phyloP scores from a whole-genome alignment of 495 filamentous ascomycete species.

The Chaetomium fimeti region DNA sequence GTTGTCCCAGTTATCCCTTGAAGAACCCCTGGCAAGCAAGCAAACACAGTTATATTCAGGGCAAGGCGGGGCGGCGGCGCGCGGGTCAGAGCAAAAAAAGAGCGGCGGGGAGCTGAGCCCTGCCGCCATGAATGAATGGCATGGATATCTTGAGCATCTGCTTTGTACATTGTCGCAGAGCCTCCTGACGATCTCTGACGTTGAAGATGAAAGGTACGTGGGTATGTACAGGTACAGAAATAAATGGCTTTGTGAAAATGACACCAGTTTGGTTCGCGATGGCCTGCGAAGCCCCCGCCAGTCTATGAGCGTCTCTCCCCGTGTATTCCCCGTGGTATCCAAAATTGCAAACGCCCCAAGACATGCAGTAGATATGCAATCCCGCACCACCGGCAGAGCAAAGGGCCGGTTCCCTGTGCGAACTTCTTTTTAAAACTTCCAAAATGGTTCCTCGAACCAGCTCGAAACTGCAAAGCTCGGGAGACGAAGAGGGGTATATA shows the following conservation, averaged over 20 bases:
- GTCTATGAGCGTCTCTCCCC: neutral
- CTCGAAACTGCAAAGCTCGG: neutral
- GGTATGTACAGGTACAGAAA: neutral
- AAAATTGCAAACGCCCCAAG: conserved; percentile 8
- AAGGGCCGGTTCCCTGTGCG: neutral
- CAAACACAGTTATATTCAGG: conserved; percentile 7
- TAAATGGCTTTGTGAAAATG: conserved; percentile 17
- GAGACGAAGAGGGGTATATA: conserved; percentile 8
- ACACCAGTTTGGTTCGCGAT: neutral
- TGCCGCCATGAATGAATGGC: conserved; percentile 7
- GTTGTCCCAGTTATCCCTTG: conserved; percentile 17
- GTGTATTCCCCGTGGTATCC: conserved; percentile 5
- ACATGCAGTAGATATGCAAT: conserved; percentile 8
- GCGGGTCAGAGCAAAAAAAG: neutral
- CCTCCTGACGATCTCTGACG: neutral
- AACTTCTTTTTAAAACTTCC: conserved; percentile 9
- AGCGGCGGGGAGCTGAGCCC: conserved; percentile 2
- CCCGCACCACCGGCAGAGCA: neutral
- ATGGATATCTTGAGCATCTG: neutral
- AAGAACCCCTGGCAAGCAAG: conserved; percentile 5
- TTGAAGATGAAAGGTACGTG: neutral
- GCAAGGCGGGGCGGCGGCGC: neutral
- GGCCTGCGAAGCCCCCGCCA: neutral
- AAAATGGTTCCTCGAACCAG: conserved; percentile 2
- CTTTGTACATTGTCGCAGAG: conserved; percentile 23